phyloP scores from a whole-genome alignment of 768 basidiomycete genomes.

The Lactifluus piperatus region DNA sequence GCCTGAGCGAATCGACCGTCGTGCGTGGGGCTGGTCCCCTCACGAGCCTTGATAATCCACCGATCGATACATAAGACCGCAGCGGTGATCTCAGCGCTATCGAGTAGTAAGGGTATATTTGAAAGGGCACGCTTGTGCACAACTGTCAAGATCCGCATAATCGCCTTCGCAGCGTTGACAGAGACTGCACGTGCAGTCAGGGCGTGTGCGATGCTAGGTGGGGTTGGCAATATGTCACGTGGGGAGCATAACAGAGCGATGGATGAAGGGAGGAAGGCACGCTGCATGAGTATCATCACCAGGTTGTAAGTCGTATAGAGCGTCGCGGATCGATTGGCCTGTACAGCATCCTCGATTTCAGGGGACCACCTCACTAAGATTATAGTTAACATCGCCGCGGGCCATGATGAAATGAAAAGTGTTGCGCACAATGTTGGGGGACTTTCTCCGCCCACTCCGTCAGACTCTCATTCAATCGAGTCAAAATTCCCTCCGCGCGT shows the following conservation, averaged over 20 bases:
- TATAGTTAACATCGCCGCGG: background rate
- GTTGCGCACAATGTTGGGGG: slow-evolving; percentile 25
- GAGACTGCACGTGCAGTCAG: slow-evolving; percentile 13
- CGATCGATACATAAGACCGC: slow-evolving; percentile 16
- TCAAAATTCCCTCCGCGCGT: slow-evolving; percentile 30
- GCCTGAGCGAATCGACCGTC: background rate
- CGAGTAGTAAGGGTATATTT: slow-evolving; percentile 15
- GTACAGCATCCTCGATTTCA: slow-evolving; percentile 28
- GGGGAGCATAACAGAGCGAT: slow-evolving; percentile 4
- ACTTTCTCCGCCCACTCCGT: slow-evolving; percentile 29
- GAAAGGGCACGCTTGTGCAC: slow-evolving; percentile 15
- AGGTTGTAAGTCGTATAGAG: slow-evolving; percentile 44
- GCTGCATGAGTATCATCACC: slow-evolving; percentile 65
- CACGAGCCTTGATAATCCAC: slow-evolving; percentile 17
- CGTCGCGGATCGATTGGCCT: slow-evolving; percentile 36
- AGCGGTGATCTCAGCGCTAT: slow-evolving; percentile 11
- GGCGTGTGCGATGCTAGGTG: background rate
- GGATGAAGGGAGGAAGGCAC: slow-evolving; percentile 56
- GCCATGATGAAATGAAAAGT: background rate
- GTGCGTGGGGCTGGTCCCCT: background rate
- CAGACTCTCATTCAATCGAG: slow-evolving; percentile 38
- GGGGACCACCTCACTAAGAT: slow-evolving; percentile 36
- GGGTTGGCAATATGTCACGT: background rate
- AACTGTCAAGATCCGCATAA: slow-evolving; percentile 7
- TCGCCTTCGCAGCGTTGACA: slow-evolving; percentile 13